Percentiles rank a stretch among this genome's conserved stretches.
phyloP scores from a whole-genome alignment of 2,329 filamentous ascomycete species.

The Trichothecium roseum region DNA sequence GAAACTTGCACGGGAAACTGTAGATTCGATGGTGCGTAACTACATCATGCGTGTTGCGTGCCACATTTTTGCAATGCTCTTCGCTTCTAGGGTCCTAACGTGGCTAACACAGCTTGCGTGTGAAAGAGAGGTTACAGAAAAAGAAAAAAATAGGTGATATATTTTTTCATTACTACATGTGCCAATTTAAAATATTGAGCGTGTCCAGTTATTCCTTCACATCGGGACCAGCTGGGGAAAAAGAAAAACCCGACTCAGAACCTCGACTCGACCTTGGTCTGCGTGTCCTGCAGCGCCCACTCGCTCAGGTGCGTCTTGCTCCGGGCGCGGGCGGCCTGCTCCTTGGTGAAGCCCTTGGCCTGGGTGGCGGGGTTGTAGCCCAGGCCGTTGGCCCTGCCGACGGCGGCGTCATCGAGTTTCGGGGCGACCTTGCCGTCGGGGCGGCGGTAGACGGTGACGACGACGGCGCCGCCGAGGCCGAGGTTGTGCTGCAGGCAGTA shows the following conservation, averaged over 20 bases:
- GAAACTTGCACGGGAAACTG: too few species aligned
- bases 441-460: slow-evolving; percentile 81
- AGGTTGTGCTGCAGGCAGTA: slow-evolving; percentile 86
- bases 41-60: too few species aligned
- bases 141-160: too few species aligned
- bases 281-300: slow-evolving; percentile 66
- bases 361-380: slow-evolving; percentile 90
- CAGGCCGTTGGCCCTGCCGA: slow-evolving; percentile 57
- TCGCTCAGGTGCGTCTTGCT: slow-evolving; percentile 54
- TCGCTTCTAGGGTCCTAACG: too few species aligned
- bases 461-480: slow-evolving; percentile 80
- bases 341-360: slow-evolving; percentile 77
- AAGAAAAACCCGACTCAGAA: too few species aligned
- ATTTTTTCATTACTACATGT: too few species aligned
- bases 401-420: slow-evolving; percentile 48
- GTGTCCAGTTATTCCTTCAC: too few species aligned
- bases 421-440: slow-evolving; percentile 62
- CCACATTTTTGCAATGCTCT: too few species aligned
- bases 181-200: not conserved
- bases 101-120: too few species aligned
- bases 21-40: too few species aligned
- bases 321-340: slow-evolving; percentile 61
- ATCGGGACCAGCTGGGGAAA: too few species aligned
- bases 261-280: slow-evolving; percentile 27
- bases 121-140: too few species aligned